These are phyloP conservation scores for Colletotrichum horii DNA, from an alignment of 2,329 filamentous ascomycete species.

Conservation along the genomic window DNA sequence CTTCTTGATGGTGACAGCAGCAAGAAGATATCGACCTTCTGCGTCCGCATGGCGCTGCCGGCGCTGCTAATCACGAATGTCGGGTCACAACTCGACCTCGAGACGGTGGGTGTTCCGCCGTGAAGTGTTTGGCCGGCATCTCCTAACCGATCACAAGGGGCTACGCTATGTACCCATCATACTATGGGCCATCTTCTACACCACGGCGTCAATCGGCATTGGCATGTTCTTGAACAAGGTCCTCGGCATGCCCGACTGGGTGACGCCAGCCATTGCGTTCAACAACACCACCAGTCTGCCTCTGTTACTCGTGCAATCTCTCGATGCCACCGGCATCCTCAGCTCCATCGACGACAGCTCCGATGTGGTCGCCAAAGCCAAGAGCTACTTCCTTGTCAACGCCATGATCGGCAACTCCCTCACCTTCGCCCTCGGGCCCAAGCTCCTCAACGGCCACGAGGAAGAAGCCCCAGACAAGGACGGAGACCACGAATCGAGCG, in stretches of 20 bases:
- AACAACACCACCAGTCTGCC: conserved; percentile 55
- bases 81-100: conserved; percentile 43
- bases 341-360: conserved; percentile 47
- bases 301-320: conserved; percentile 46
- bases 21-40: conserved; percentile 49
- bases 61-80: conserved; percentile 51
- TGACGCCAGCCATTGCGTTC: conserved; percentile 50
- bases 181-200: conserved; percentile 42
- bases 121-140: neutral
- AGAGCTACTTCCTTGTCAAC: conserved; percentile 71
- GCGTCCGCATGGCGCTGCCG: conserved; percentile 52
- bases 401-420: conserved; percentile 67
- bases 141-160: conserved; percentile 16
- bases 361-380: conserved; percentile 61
- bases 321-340: conserved; percentile 60
- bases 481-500: neutral
- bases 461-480: conserved; percentile 15
- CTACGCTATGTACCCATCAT: conserved; percentile 42
- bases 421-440: conserved; percentile 68
- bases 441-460: conserved; percentile 14
- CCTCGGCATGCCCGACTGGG: conserved; percentile 50
- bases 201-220: conserved; percentile 39
- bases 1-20: conserved; percentile 40
- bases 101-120: conserved; percentile 26
- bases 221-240: conserved; percentile 40